Base-by-base conservation (phyloP, 2,329 filamentous ascomycete genomes). In the Diaporthe destruens region DNA sequence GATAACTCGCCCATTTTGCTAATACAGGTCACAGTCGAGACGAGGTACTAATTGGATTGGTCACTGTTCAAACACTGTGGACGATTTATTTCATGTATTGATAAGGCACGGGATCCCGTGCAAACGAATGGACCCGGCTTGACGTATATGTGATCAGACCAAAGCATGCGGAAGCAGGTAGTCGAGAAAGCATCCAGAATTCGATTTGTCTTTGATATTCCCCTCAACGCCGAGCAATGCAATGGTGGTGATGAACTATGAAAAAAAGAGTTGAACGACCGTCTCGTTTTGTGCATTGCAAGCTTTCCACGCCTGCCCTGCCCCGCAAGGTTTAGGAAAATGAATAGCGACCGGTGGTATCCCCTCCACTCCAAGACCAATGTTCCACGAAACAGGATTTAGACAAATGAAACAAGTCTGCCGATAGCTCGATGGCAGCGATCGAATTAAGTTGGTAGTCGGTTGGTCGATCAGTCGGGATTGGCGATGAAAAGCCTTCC, bases 401-500 rank as follows among this genome's bases (percentile, higher is more conserved):
- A 73, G 47, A 61, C 29, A 61, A 72, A 69, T 32, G 59, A 61
- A 59, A 72, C 23, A 61, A 73, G 47, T 12, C 2, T 29, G 61
- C 61, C 61, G 53, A 66, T 20, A 39, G 20, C 20, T 25, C n/a
- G 47, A 29, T 53, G 61, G 61, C 47, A 16, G 16, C 16, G 32
- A 34, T 39, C 16, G 32, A 34, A 32, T 71, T 42, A 42, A 9
- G 36, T 3, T 14, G 47, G 29, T 29, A 25, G 29, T 36, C 39
- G n/a, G 8, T 36, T 44, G n/a, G 12, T 42, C 42, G 16, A 59
- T 74, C 83, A 89, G 81, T 96, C 94, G 23, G 94, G 94, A 82
- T 97, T 97, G 77, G 94, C 94, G 79, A 97, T 95, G 81, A 93
- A 96, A 72, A 97, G 87, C 75, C 94, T 89, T 63, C 91, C 91